Evolutionary conservation across 2,329 filamentous ascomycete species (phyloP).

Genomic region (Curvularia sp.): DNA sequence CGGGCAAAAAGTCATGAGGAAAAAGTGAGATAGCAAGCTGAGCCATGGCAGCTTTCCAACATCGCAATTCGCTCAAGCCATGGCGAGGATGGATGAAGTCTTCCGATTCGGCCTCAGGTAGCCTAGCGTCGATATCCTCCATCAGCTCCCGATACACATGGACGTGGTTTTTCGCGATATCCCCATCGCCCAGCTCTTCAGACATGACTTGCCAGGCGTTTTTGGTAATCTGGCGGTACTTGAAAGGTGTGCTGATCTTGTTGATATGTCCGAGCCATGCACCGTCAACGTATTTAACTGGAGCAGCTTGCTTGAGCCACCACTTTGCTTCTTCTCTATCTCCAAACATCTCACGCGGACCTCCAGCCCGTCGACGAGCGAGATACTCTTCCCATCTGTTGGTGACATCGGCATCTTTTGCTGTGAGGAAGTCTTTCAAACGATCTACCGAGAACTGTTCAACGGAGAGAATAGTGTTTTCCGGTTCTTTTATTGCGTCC

Average conservation of each 20-base stretch:
- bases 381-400: constrained; percentile 48
- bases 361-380: constrained; percentile 43
- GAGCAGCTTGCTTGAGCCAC: constrained; percentile 53
- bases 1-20: constrained; percentile 58
- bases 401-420: constrained; percentile 42
- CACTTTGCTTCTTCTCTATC: constrained; percentile 48
- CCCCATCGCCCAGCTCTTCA: constrained; percentile 60
- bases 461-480: constrained; percentile 43
- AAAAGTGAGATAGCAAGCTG: constrained; percentile 59
- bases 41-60: constrained; percentile 55
- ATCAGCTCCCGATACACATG: constrained; percentile 47
- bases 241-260: constrained; percentile 54
- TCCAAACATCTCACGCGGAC: constrained; percentile 47
- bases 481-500: constrained; percentile 20
- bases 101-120: constrained; percentile 44
- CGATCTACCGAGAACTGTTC: constrained; percentile 37
- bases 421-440: constrained; percentile 40
- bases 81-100: constrained; percentile 40
- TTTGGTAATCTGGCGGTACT: constrained; percentile 50
- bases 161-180: constrained; percentile 57
- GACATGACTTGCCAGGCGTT: constrained; percentile 58
- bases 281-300: constrained; percentile 58
- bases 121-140: constrained; percentile 34
- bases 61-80: constrained; percentile 33
- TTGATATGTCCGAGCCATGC: constrained; percentile 59